These are phyloP conservation scores for Rutidosis leptorrhynchoides DNA, from an alignment of 129 eudicot genomes.

Conservation along the genomic window DNA sequence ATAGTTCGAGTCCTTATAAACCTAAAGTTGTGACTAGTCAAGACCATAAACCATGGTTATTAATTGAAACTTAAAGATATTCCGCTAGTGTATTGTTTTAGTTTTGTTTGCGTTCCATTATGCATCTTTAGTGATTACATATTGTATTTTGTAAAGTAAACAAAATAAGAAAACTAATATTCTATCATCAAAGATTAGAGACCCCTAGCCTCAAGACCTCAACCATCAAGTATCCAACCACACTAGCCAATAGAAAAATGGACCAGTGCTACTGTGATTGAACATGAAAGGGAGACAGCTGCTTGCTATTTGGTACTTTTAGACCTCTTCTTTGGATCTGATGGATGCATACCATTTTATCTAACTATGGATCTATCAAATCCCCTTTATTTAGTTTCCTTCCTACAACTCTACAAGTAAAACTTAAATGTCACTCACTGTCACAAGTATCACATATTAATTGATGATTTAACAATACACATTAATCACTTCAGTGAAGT, in stretches of 20 bases:
- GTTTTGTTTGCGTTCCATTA: too few species aligned
- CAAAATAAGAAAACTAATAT: too few species aligned
- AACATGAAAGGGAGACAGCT: conserved; percentile 12
- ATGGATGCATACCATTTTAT: conserved; percentile 3
- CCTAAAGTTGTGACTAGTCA: too few species aligned
- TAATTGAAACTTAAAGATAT: too few species aligned
- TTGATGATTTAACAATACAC: background rate
- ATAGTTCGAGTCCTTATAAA: too few species aligned
- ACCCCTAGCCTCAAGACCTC: background rate
- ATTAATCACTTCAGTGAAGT: background rate
- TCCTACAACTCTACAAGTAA: conserved; percentile 1
- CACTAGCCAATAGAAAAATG: conserved; percentile 2
- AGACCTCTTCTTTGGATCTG: background rate
- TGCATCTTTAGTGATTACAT: too few species aligned
- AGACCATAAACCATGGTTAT: too few species aligned
- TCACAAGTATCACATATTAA: conserved; percentile 6
- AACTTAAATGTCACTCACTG: conserved; percentile 4
- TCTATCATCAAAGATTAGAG: background rate
- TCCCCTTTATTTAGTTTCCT: conserved; percentile 17
- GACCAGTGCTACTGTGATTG: conserved; percentile 14
- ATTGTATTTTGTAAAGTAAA: too few species aligned
- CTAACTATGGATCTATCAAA: conserved; percentile 7
- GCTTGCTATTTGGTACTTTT: background rate
- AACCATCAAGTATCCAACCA: too few species aligned
- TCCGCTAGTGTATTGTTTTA: too few species aligned